Conservation (phyloP, 495 filamentous ascomycete genomes). For the Letharia lupina region DNA sequence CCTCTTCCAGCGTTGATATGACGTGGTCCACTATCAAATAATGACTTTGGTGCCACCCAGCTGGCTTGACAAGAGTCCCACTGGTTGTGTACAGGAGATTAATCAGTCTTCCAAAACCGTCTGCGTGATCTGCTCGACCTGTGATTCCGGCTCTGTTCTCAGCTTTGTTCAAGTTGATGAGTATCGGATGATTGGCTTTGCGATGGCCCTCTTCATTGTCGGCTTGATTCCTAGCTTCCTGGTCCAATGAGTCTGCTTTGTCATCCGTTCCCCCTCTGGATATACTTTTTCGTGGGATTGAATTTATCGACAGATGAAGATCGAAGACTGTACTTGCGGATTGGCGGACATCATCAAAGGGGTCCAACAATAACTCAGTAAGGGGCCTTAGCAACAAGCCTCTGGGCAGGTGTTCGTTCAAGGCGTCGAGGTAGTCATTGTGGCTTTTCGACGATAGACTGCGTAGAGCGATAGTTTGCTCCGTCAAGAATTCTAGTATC, state of each 20-base stretch:
- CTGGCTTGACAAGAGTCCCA: background rate
- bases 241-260: background rate
- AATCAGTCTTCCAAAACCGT: constrained; percentile 63
- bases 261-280: background rate
- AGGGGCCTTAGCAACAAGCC: constrained; percentile 42
- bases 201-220: background rate
- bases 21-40: constrained; percentile 14
- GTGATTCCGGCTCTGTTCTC: constrained; percentile 34
- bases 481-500: constrained; percentile 51
- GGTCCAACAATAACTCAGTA: constrained; percentile 71
- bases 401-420: constrained; percentile 5
- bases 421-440: background rate
- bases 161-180: constrained; percentile 6
- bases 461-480: constrained; percentile 34
- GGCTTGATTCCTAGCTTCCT: background rate
- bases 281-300: background rate
- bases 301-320: background rate
- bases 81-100: constrained; percentile 35
- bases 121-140: constrained; percentile 76
- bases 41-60: constrained; percentile 2
- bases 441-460: background rate
- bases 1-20: constrained; percentile 41
- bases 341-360: constrained; percentile 85
- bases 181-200: background rate
- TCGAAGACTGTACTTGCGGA: constrained; percentile 37